These are phyloP conservation scores for Agarophyton chilense DNA, from an alignment of 23 red algal species.

Conservation along the genomic window DNA sequence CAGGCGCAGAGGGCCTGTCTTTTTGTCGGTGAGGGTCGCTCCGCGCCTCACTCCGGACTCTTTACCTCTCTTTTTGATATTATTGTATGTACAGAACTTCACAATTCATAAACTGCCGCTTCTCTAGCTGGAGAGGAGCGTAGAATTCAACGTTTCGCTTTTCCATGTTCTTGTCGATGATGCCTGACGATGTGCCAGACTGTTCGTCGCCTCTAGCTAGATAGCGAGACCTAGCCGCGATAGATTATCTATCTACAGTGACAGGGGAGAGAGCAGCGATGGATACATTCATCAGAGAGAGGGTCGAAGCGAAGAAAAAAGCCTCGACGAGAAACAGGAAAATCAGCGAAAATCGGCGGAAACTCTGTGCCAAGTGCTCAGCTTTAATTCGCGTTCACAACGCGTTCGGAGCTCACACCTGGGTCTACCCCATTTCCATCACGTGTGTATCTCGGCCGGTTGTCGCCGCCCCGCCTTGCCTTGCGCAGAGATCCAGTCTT, in stretches of 20 bases:
- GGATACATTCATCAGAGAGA: too few species aligned
- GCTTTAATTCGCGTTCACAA: slow-evolving; percentile 14
- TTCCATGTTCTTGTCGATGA: too few species aligned
- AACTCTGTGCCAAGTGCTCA: slow-evolving; percentile 19
- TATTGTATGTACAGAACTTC: not conserved
- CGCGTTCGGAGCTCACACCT: slow-evolving; percentile 3
- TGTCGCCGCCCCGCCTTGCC: too few species aligned
- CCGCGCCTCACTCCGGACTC: not conserved
- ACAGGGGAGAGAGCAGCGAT: too few species aligned
- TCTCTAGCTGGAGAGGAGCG: too few species aligned
- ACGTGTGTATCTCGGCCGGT: not conserved
- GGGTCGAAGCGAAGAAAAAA: too few species aligned
- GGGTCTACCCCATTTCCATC: not conserved
- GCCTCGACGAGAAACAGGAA: not conserved
- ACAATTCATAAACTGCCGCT: not conserved
- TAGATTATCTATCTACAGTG: too few species aligned
- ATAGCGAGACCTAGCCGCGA: too few species aligned
- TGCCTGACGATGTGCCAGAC: too few species aligned
- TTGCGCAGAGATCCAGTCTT: too few species aligned
- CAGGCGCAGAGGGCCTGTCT: not conserved
- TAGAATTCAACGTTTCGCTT: not conserved
- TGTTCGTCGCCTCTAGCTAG: too few species aligned
- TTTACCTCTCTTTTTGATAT: not conserved
- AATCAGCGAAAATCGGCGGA: not conserved
- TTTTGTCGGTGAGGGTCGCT: not conserved